These are phyloP conservation scores for Castanospermum australe DNA, from an alignment of 306 rosid species.

Conservation along the genomic window DNA sequence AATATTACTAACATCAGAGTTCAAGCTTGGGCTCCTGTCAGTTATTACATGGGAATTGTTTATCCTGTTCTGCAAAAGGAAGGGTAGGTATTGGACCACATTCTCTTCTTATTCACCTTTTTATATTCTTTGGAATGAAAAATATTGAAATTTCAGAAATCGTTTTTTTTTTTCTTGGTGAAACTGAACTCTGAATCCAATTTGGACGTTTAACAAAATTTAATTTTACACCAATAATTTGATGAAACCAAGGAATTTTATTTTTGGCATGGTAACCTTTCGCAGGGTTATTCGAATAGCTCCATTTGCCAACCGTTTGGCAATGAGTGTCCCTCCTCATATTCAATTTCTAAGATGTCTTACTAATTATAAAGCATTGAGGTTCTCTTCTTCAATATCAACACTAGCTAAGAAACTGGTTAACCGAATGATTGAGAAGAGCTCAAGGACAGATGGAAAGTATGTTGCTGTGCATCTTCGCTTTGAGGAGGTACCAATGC, in stretches of 20 bases:
- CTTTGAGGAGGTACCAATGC: conserved; percentile 85
- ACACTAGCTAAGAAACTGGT: conserved; percentile 68
- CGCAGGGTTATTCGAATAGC: conserved; percentile 85
- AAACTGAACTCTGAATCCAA: conserved; percentile 15
- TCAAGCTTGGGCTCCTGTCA: conserved; percentile 87
- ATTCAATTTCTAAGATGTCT: conserved; percentile 91
- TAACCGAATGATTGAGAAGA: conserved; percentile 67
- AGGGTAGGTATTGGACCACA: conserved; percentile 59
- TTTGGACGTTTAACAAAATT: conserved; percentile 7
- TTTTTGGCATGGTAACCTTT: conserved; percentile 7
- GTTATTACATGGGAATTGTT: conserved; percentile 76
- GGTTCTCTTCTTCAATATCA: conserved; percentile 76
- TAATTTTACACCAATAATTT: neutral
- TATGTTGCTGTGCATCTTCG: conserved; percentile 89
- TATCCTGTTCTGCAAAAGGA: conserved; percentile 72
- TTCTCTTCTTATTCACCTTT: conserved; percentile 7
- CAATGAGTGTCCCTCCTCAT: conserved; percentile 89
- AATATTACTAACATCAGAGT: conserved; percentile 70
- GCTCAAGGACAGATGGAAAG: conserved; percentile 74
- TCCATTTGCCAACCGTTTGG: conserved; percentile 94
- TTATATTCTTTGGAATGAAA: neutral
- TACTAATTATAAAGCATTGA: conserved; percentile 83
- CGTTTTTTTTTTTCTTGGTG: neutral
- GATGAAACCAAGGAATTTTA: neutral
- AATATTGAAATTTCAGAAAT: neutral